Base-by-base conservation (phyloP, 257 asterid genomes). In the Paulownia fortunei region DNA sequence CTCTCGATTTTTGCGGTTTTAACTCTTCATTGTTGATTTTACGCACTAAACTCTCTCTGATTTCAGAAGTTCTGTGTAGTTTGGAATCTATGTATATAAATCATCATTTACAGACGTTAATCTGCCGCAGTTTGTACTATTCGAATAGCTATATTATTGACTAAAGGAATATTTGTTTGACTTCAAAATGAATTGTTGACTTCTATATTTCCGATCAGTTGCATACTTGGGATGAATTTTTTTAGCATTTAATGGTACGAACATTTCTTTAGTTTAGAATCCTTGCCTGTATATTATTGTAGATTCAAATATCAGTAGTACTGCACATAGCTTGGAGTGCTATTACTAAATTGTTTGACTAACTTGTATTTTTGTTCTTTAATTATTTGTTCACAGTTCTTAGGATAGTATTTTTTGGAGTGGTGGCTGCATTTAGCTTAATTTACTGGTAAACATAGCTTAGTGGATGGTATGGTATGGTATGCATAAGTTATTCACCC, bases 1-100 rank as follows among this genome's bases (percentile, higher is more conserved):
- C 98, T 58, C 84, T 95, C 37, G 90, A 92, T 15, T 84, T 95
- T 79, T 95, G 99, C 81, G 9, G 46, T 6, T 2, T 8, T 42
- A 3, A 8, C 51, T 42, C 12, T 42, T 42, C 51, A 9, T 42
- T 0, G 12, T 42, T 42, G 10, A 42, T 42, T 42, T 42, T 7
- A 42, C 15, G 10, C 51, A 42, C 15, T 34, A 56, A 24, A 73
- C n/a, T 72, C 62, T 67, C 41, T 44, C n/a, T 26, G 60, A 37
- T 79, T 44, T 6, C 6, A 13, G 34, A 6, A 9, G 3, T 34
- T 23, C 3, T 66, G 56, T 71, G 11, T 67, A 0, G 34, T 8
- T 12, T 42, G 51, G 51, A 12, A 42, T 42, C 51, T 7, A 42
- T 42, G 51, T 42, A 42, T 8, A 7, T 42, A 42, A 5, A 8